These are phyloP conservation scores for Exophiala bonariae DNA, from an alignment of 2,329 filamentous ascomycete species.

Conservation along the genomic window DNA sequence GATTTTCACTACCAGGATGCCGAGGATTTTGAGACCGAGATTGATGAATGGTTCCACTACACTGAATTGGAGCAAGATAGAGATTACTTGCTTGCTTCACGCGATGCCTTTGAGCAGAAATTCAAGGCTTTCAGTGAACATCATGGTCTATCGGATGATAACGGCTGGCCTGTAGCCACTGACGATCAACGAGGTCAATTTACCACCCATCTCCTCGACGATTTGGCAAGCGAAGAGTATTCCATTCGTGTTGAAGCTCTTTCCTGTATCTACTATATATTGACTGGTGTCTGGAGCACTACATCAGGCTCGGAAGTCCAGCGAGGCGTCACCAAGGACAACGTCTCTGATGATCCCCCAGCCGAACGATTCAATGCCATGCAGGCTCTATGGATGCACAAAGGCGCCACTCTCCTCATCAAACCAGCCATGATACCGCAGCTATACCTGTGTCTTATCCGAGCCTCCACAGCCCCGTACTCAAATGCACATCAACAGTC, in stretches of 20 bases:
- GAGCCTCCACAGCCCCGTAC: slow-evolving; percentile 39
- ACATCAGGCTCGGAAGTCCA: slow-evolving; percentile 54
- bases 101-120: slow-evolving; percentile 73
- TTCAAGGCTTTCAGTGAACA: slow-evolving; percentile 61
- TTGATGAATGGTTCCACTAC: slow-evolving; percentile 98
- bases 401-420: slow-evolving; percentile 40
- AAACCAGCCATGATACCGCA: slow-evolving; percentile 37
- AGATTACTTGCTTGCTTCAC: slow-evolving; percentile 72
- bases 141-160: slow-evolving; percentile 41
- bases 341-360: slow-evolving; percentile 35
- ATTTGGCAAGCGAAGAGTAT: slow-evolving; percentile 40
- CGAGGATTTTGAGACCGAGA: slow-evolving; percentile 76
- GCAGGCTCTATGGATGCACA: slow-evolving; percentile 49
- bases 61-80: slow-evolving; percentile 72
- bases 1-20: slow-evolving; percentile 80
- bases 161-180: slow-evolving; percentile 67
- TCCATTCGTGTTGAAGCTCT: slow-evolving; percentile 45
- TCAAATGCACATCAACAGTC: slow-evolving; percentile 1
- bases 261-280: slow-evolving; percentile 51
- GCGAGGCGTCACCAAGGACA: slow-evolving; percentile 17
- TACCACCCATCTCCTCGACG: slow-evolving; percentile 37
- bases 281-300: slow-evolving; percentile 69
- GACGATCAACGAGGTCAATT: slow-evolving; percentile 50
- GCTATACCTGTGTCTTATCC: slow-evolving; percentile 39
- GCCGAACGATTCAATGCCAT: slow-evolving; percentile 49